A percentile compares a stretch with the other conserved stretches of the same genome.
Evolutionary conservation across 768 basidiomycete genomes (phyloP).

Genomic region (Leucocoprinus birnbaumii): DNA sequence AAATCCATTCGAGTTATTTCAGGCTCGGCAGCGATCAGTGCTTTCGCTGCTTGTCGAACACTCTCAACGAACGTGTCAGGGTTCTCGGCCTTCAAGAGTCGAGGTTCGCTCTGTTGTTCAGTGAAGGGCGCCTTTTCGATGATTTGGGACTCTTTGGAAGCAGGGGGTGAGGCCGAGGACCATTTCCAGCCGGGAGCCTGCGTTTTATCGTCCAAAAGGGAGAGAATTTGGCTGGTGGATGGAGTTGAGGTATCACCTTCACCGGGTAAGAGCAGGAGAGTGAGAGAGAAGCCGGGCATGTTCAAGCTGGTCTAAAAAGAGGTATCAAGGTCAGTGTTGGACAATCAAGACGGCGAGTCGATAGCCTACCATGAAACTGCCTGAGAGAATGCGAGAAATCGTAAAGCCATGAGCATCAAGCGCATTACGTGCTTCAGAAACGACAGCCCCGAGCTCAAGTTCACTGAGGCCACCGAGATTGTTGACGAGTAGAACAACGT

Average conservation of each 20-base stretch:
- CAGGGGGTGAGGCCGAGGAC: conserved; percentile 48
- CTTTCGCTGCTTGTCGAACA: conserved; percentile 58
- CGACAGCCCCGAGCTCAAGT: conserved; percentile 73
- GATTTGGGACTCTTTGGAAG: conserved; percentile 15
- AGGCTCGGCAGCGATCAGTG: conserved; percentile 74
- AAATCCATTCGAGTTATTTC: conserved; percentile 92
- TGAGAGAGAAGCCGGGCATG: conserved; percentile 91
- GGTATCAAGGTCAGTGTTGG: not conserved
- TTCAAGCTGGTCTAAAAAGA: conserved; percentile 74
- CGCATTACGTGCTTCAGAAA: conserved; percentile 53
- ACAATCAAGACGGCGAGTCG: not conserved
- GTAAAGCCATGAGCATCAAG: conserved; percentile 55
- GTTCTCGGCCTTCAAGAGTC: conserved; percentile 32
- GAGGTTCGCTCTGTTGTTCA: conserved; percentile 10
- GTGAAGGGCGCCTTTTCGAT: conserved; percentile 2
- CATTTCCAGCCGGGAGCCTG: conserved; percentile 86
- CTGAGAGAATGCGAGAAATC: conserved; percentile 64
- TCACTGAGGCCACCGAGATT: conserved; percentile 88
- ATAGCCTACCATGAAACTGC: conserved; percentile 80
- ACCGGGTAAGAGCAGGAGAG: conserved; percentile 71
- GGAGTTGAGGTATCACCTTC: conserved; percentile 35
- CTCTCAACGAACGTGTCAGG: conserved; percentile 48
- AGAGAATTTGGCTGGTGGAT: conserved; percentile 44
- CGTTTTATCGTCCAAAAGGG: conserved; percentile 65
- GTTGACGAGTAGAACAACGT: conserved; percentile 80